Conservation (phyloP, 345 rosid species). For the Microthlaspi erraticum region DNA sequence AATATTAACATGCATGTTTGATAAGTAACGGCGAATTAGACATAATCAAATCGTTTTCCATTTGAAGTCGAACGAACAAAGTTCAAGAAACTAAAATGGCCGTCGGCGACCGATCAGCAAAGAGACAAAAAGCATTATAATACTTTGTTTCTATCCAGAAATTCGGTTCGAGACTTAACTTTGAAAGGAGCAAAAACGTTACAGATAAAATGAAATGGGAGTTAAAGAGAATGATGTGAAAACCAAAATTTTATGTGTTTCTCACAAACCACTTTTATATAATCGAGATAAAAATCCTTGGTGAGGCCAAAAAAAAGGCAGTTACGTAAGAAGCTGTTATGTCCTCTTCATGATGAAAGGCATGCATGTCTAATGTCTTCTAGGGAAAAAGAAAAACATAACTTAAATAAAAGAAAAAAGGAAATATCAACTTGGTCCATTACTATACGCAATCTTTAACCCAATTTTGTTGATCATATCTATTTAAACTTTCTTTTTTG, state of each 20-base stretch:
- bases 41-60: neutral
- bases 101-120: neutral
- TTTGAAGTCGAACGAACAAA: neutral
- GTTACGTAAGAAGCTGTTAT: conserved; percentile 41
- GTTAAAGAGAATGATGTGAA: neutral
- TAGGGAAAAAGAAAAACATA: conserved; percentile 12
- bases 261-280: neutral
- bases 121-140: neutral
- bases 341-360: conserved; percentile 43
- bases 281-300: neutral
- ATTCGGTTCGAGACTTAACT: neutral
- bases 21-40: neutral
- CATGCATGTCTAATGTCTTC: conserved; percentile 34
- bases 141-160: neutral
- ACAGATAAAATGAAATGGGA: conserved; percentile 10
- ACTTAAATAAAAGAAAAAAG: conserved; percentile 24
- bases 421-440: conserved; percentile 35
- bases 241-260: conserved; percentile 14
- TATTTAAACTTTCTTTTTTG: conserved; percentile 11
- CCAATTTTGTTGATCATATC: conserved; percentile 6
- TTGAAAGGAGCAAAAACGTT: neutral
- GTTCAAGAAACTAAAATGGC: neutral
- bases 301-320: conserved; percentile 36
- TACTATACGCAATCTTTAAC: conserved; percentile 28
- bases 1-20: neutral